These are phyloP conservation scores for Fusarium haematococcum DNA, from an alignment of 2,329 filamentous ascomycete species.

Conservation along the genomic window DNA sequence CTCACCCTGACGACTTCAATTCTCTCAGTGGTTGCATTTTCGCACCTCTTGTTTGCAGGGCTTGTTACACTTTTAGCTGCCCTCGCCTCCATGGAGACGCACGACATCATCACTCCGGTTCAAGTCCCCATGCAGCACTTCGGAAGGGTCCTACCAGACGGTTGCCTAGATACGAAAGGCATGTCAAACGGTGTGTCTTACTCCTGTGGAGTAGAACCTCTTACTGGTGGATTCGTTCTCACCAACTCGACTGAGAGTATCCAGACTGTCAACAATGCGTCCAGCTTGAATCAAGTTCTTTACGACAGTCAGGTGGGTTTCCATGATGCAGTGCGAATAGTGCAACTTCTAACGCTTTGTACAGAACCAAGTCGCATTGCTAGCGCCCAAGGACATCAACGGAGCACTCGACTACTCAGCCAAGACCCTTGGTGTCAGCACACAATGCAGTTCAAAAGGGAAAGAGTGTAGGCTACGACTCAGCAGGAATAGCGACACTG, in stretches of 20 bases:
- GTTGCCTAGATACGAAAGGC: background rate
- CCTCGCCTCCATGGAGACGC: background rate
- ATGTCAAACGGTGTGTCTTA: background rate
- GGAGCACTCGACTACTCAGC: background rate
- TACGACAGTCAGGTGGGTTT: background rate
- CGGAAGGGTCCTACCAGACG: background rate
- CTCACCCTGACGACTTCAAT: background rate
- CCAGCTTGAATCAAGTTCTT: background rate
- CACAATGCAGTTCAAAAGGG: background rate
- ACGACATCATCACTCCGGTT: background rate
- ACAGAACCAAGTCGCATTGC: background rate
- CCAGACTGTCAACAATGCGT: background rate
- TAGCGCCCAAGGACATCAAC: background rate
- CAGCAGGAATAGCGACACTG: background rate
- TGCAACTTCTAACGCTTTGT: background rate
- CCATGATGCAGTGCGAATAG: too few species aligned
- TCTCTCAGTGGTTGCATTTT: background rate
- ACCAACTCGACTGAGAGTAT: background rate
- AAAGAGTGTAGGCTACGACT: background rate
- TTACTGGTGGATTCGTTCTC: background rate
- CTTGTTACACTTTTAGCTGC: background rate
- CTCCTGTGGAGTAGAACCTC: background rate
- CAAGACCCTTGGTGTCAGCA: background rate
- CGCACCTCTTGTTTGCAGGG: background rate
- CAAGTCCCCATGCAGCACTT: background rate